Evolutionary conservation across 495 filamentous ascomycete species (phyloP).

Genomic region (Aspergillus kassunensis): DNA sequence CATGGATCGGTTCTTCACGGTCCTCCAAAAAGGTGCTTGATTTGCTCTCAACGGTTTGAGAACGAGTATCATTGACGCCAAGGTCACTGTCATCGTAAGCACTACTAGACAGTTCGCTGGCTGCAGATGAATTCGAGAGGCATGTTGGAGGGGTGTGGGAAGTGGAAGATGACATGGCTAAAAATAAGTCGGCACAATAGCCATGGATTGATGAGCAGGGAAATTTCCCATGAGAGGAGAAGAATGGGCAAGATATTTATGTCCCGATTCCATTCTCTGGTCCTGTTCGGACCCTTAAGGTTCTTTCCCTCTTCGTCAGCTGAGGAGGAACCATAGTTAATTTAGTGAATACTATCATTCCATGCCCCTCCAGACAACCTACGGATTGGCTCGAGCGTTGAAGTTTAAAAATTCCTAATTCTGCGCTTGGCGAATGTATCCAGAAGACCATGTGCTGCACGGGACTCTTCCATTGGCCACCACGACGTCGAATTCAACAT

Average conservation of each 20-base stretch:
- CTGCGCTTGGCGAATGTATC: neutral
- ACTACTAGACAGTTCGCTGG: neutral
- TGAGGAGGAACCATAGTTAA: too few species aligned
- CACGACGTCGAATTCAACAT: neutral
- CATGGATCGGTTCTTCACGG: neutral
- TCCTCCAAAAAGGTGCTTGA: neutral
- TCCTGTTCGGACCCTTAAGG: neutral
- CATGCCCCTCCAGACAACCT: too few species aligned
- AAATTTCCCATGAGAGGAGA: neutral
- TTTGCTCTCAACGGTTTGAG: neutral
- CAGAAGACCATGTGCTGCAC: neutral
- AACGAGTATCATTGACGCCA: neutral
- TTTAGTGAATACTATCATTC: too few species aligned
- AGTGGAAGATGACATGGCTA: constrained; percentile 3
- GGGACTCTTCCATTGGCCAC: neutral
- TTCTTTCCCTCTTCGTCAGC: constrained; percentile 8
- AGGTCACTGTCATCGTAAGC: neutral
- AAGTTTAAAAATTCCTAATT: too few species aligned
- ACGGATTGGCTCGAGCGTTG: too few species aligned
- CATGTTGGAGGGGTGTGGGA: neutral
- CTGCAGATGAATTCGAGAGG: neutral
- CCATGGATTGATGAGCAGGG: neutral
- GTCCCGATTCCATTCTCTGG: neutral
- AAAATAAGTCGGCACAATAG: constrained; percentile 4
- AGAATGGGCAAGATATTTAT: neutral